A percentile compares a stretch with the other conserved stretches of the same genome.
Conservation (phyloP, 352 stramenopile genomes). For the Pythium dissotocum region DNA sequence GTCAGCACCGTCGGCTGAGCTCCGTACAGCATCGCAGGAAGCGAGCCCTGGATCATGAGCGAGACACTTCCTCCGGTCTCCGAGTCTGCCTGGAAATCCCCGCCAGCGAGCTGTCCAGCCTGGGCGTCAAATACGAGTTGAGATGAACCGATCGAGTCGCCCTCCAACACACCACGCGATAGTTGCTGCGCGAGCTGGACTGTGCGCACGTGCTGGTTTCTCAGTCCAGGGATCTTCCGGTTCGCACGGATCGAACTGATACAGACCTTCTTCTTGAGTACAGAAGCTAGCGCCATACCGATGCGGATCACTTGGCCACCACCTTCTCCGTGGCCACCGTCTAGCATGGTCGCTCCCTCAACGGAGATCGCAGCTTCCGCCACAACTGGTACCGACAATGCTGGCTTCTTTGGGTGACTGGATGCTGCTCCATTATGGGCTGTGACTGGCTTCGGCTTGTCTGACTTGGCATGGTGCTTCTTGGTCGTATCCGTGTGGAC, state of each 20-base stretch:
- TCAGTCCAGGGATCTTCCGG: constrained; percentile 67
- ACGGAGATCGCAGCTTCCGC: background rate
- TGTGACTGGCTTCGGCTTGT: constrained; percentile 15
- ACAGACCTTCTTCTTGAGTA: constrained; percentile 56
- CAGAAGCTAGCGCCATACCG: constrained; percentile 60
- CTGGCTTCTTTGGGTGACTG: background rate
- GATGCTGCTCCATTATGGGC: background rate
- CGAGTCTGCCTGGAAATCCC: constrained; percentile 36
- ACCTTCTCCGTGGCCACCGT: constrained; percentile 77
- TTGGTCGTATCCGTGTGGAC: background rate
- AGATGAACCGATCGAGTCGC: constrained; percentile 49
- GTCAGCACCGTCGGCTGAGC: constrained; percentile 27
- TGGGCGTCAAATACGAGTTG: constrained; percentile 42
- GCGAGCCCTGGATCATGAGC: constrained; percentile 64
- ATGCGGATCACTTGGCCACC: constrained; percentile 90
- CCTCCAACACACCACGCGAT: constrained; percentile 34
- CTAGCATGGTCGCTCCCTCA: constrained; percentile 33
- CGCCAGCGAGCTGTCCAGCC: constrained; percentile 13
- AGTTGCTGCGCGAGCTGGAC: constrained; percentile 57
- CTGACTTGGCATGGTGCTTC: background rate
- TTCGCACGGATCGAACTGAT: constrained; percentile 83
- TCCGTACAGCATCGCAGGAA: constrained; percentile 52
- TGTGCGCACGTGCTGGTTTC: constrained; percentile 83
- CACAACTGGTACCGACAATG: background rate
- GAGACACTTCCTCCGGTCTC: constrained; percentile 57